Percentiles rank a stretch among this genome's conserved stretches.
phyloP scores from a whole-genome alignment of 805 yeast genomes.

The Ogataea populi-albae region DNA sequence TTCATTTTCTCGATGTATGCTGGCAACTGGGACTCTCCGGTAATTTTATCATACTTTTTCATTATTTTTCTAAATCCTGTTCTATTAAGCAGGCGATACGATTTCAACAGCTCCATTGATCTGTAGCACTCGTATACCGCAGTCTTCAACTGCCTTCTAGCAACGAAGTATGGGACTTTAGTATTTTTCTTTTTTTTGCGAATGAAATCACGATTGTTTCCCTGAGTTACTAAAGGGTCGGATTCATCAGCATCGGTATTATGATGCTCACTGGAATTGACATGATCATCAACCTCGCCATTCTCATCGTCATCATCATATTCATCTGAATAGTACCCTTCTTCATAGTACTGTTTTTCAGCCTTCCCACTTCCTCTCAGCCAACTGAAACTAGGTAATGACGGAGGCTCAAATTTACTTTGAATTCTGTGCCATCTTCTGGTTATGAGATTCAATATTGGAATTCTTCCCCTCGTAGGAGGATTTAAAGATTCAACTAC shows the following conservation, averaged over 20 bases:
- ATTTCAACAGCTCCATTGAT: constrained; percentile 62
- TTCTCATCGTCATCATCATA: constrained; percentile 12
- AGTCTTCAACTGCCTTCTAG: constrained; percentile 61
- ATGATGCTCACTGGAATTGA: neutral
- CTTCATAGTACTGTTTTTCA: constrained; percentile 33
- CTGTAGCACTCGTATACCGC: constrained; percentile 73
- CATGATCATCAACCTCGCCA: constrained; percentile 2
- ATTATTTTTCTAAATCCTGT: constrained; percentile 86
- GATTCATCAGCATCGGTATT: neutral
- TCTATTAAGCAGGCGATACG: constrained; percentile 70
- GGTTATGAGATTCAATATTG: constrained; percentile 14
- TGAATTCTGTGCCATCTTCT: constrained; percentile 24
- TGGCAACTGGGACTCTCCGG: constrained; percentile 39
- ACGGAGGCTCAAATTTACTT: constrained; percentile 38
- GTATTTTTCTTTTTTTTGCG: neutral
- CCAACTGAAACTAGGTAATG: constrained; percentile 38
- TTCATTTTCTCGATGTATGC: constrained; percentile 57
- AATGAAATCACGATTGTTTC: neutral
- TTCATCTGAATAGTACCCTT: constrained; percentile 26
- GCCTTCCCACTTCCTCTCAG: constrained; percentile 22
- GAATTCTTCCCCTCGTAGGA: constrained; percentile 11
- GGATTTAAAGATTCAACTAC: constrained; percentile 7
- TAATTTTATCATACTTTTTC: constrained; percentile 83
- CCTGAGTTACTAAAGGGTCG: too few relatives aligned
- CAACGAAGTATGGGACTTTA: constrained; percentile 55